Evolutionary conservation across 108 stramenopile genomes (phyloP), one percentile per base, ranked within the genome.

Genomic region (Fragilaria crotonensis): DNA sequence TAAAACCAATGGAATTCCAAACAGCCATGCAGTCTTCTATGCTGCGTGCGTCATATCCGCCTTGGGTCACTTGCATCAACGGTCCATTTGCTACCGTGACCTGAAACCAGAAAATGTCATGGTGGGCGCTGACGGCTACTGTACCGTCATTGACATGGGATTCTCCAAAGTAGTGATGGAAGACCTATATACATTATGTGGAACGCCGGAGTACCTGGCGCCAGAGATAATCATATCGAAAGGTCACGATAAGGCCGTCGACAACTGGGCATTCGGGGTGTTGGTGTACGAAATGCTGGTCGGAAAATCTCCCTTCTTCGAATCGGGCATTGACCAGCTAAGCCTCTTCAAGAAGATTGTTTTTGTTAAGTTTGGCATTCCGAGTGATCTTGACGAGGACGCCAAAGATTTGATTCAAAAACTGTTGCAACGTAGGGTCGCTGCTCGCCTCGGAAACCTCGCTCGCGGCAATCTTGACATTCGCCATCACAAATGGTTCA

Each of bases 221-320:
- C 97, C 95, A 7, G 98, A 98, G 64, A 96, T 97, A 32, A 97
- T 92, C 63, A 70, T 81, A 72, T 80, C 93, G 36, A 84, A 83
- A 60, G 97, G 97, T 26, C 97, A 99, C 78, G 92, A 95, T 69
- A 93, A 95, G 66, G 94, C 83, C 54, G 97, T 96, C 5, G 98
- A 99, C 75, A 96, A 93, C 63, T 99, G 98, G 98, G 85, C 94
- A 0, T 67, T 89, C 21, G 98, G 97, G 17, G 87, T 95, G 52
- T 87, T 99, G 48, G 57, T 97, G 25, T 98, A 96, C 64, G 99
- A 99, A 70, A 93, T 99, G 81, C 54, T 86, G 20, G 79, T 79
- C 25, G 93, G 93, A 4, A 66, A 66, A 14, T 84, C 89, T 7
- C 87, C 93, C 32, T 94, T 90, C 63, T 84, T 78, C 48, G 60